A percentile compares a stretch with the other conserved stretches of the same genome.
Evolutionary conservation across 768 basidiomycete genomes (phyloP).

Genomic region (Nidularia sp.): DNA sequence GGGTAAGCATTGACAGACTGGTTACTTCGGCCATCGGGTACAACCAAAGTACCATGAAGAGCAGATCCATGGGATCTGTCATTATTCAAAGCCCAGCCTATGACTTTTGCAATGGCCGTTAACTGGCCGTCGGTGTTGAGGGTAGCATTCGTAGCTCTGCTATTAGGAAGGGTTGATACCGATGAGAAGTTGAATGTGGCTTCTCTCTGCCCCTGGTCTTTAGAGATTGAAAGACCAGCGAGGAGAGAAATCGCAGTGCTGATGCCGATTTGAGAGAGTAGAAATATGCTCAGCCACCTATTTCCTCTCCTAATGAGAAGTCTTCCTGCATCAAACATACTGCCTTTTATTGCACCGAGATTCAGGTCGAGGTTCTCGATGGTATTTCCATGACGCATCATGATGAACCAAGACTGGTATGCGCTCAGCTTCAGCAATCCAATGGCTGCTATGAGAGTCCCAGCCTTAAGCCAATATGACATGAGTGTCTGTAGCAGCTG

Average conservation of each 20-base stretch:
- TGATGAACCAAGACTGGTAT: slow-evolving; percentile 11
- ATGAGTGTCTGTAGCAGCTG: slow-evolving; percentile 10
- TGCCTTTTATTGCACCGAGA: slow-evolving; percentile 10
- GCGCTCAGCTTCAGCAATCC: slow-evolving; percentile 8
- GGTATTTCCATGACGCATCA: slow-evolving; percentile 11
- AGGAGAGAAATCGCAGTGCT: slow-evolving; percentile 5
- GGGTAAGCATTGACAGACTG: slow-evolving; percentile 4
- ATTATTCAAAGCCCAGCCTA: slow-evolving; percentile 7
- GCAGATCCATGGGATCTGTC: slow-evolving; percentile 7
- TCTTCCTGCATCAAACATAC: slow-evolving; percentile 4
- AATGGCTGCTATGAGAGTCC: slow-evolving; percentile 5
- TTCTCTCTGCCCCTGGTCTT: not conserved
- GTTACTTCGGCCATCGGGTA: slow-evolving; percentile 6
- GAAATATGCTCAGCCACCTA: slow-evolving; percentile 5
- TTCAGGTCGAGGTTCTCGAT: slow-evolving; percentile 9
- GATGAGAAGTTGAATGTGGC: slow-evolving; percentile 3
- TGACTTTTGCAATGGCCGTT: slow-evolving; percentile 8
- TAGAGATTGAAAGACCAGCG: slow-evolving; percentile 7
- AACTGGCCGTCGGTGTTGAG: slow-evolving; percentile 8
- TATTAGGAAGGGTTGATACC: slow-evolving; percentile 5
- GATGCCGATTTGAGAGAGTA: slow-evolving; percentile 5
- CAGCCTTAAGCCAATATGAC: slow-evolving; percentile 10
- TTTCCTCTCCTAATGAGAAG: slow-evolving; percentile 6
- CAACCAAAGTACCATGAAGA: slow-evolving; percentile 6
- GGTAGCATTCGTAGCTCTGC: not conserved